A percentile compares a stretch with the other conserved stretches of the same genome.
phyloP scores from a whole-genome alignment of 139 green algal genomes.

The Yamagishiella unicocca region DNA sequence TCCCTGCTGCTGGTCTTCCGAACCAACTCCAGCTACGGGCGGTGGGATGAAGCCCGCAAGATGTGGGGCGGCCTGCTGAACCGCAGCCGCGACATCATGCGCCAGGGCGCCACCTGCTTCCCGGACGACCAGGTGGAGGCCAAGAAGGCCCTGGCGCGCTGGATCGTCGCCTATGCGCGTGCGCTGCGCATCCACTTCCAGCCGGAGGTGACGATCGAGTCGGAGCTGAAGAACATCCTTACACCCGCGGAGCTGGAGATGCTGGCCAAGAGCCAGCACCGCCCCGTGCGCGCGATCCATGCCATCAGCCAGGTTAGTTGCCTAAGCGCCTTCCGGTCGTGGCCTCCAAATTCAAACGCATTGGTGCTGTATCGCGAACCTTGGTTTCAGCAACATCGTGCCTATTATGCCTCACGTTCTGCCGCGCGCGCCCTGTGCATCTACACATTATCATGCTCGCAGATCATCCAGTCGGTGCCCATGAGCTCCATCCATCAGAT shows the following conservation, averaged over 20 bases:
- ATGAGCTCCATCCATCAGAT: slow-evolving; percentile 50
- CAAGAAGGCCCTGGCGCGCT: slow-evolving; percentile 57
- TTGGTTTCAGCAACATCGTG: too few relatives aligned
- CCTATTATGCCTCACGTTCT: too few relatives aligned
- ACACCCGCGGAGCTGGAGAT: slow-evolving; percentile 51
- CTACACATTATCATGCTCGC: not conserved
- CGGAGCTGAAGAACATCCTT: slow-evolving; percentile 51
- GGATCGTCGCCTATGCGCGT: slow-evolving; percentile 57
- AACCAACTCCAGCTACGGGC: slow-evolving; percentile 60
- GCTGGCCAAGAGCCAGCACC: slow-evolving; percentile 47
- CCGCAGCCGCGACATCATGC: slow-evolving; percentile 62
- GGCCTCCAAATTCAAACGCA: too few relatives aligned
- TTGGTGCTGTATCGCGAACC: too few relatives aligned
- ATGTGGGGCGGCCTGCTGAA: slow-evolving; percentile 73
- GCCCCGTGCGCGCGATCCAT: slow-evolving; percentile 54
- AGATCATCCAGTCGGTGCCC: slow-evolving; percentile 56
- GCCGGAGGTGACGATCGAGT: slow-evolving; percentile 51
- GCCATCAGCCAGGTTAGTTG: slow-evolving; percentile 53
- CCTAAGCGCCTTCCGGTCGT: too few relatives aligned
- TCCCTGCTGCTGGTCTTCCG: slow-evolving; percentile 75
- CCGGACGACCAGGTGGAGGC: slow-evolving; percentile 55
- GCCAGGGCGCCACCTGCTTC: slow-evolving; percentile 62
- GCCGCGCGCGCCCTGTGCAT: not conserved
- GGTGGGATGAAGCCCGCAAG: slow-evolving; percentile 68
- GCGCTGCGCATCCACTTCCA: slow-evolving; percentile 61